These are phyloP conservation scores for Melampsora allii-populina DNA, from an alignment of 1,284 basidiomycete species.

Conservation along the genomic window DNA sequence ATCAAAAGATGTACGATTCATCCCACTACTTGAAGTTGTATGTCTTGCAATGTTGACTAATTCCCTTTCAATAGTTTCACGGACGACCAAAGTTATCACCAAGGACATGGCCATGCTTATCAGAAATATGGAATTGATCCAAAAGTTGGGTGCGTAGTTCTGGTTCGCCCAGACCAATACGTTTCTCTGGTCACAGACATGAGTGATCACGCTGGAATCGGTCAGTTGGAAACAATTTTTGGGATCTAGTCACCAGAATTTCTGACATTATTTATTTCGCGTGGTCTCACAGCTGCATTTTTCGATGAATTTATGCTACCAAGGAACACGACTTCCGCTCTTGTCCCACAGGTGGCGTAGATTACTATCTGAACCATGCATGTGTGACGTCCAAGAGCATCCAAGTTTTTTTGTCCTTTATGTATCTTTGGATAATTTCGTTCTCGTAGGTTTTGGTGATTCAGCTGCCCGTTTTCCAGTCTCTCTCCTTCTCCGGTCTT, in stretches of 20 bases:
- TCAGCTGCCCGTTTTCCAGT: too few relatives aligned
- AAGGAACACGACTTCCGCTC: not conserved
- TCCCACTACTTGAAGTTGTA: not conserved
- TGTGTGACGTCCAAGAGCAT: too few relatives aligned
- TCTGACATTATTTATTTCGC: not conserved
- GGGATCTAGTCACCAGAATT: not conserved
- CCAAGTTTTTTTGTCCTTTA: too few relatives aligned
- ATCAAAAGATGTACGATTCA: constrained; percentile 44
- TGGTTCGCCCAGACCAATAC: constrained; percentile 53
- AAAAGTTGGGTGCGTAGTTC: constrained; percentile 51
- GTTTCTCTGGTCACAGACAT: constrained; percentile 47
- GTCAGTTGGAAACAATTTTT: constrained; percentile 16
- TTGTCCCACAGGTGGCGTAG: too few relatives aligned
- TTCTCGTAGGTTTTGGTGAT: too few relatives aligned
- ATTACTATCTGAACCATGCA: too few relatives aligned
- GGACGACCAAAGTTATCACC: constrained; percentile 51
- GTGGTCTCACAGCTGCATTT: not conserved
- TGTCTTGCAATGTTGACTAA: constrained; percentile 28
- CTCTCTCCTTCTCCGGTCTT: too few relatives aligned
- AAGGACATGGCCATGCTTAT: constrained; percentile 53
- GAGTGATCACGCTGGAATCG: constrained; percentile 45
- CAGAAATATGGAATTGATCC: constrained; percentile 52
- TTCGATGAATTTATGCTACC: constrained; percentile 10
- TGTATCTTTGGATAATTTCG: too few relatives aligned
- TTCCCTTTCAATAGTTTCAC: constrained; percentile 47